These are phyloP conservation scores for Metarhizium guizhouense DNA, from an alignment of 2,329 filamentous ascomycete genomes.

Conservation along the genomic window DNA sequence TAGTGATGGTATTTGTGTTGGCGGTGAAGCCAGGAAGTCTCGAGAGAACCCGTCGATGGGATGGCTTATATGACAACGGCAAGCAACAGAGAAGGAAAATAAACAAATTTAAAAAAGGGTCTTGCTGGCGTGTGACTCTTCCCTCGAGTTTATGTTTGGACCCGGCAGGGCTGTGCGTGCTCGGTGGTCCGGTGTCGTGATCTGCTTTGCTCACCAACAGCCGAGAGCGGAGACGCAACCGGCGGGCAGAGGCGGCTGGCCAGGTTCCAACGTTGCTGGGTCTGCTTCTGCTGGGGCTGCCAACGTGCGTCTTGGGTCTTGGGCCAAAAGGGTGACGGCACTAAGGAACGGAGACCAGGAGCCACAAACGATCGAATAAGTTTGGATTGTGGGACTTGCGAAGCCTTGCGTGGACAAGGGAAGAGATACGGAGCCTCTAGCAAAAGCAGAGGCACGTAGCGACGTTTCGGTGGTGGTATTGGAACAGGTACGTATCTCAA, in stretches of 20 bases:
- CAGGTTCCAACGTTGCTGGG: neutral
- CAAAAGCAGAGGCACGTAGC: neutral
- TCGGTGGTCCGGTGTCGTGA: slow-evolving; percentile 6
- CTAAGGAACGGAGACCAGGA: neutral
- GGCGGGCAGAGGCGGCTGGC: slow-evolving; percentile 2
- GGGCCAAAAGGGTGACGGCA: slow-evolving; percentile 2
- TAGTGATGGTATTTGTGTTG: neutral
- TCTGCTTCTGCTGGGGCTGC: too few relatives aligned
- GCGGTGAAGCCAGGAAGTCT: neutral
- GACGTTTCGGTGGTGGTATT: neutral
- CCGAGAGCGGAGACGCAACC: slow-evolving; percentile 11
- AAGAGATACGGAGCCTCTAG: slow-evolving; percentile 1
- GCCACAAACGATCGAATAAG: neutral
- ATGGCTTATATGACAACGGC: slow-evolving; percentile 1
- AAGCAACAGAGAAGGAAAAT: neutral
- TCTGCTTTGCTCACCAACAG: slow-evolving; percentile 7
- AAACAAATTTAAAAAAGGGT: neutral
- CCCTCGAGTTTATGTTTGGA: neutral
- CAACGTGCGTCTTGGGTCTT: neutral
- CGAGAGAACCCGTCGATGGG: neutral
- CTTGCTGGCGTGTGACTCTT: slow-evolving; percentile 5
- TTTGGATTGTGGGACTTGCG: neutral
- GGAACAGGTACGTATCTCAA: neutral
- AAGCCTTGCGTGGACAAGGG: neutral
- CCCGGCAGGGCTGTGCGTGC: slow-evolving; percentile 1